Base-by-base conservation (phyloP, 331 rosid species). In the Stylosanthes scabra region DNA sequence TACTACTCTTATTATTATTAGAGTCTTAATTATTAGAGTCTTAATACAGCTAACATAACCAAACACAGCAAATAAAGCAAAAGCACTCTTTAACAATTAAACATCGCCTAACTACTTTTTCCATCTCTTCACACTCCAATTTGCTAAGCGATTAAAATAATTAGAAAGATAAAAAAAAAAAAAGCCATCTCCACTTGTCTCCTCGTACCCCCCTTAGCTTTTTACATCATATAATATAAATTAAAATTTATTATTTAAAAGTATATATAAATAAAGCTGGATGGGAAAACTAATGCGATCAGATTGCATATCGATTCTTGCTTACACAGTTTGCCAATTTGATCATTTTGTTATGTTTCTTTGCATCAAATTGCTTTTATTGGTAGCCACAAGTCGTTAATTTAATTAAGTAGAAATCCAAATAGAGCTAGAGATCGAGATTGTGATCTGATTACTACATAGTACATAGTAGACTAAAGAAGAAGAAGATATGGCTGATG, bases 381-480 rank as follows among this genome's bases (percentile, higher is more conserved):
- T 41, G 56, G 59, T 54, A 78, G 31, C 78, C 77, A 47, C 71
- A 31, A 29, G 56, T 63, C 29, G 2, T 25, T 44, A 60, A 8
- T 20, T 20, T 20, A 20, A 20, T 20, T 34, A 34, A 34, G 39
- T 34, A 34, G 27, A 20, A 20, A 20, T 42, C 15, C 50, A 34
- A 34, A 34, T 34, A 6, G 39, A 34, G 39, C 25, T 20, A 20
- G 25, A 20, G 25, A 20, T 20, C 5, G 10, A 63, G 74, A 55
- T 81, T 80, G 64, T 55, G 45, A 84, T 85, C 46, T 42, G 46
- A 42, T 42, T 45, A n/a, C 85, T 11, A 81, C 80, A 84, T 80
- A 76, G 75, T 16, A 77, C 45, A 77, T 80, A 64, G 20, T 51
- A 54, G 63, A 56, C 62, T 59, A 20, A 20, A 20, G 25, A 20